Evolutionary conservation across 805 yeast species (phyloP), one percentile per base, ranked within the genome.

Genomic region (Brettanomyces nanus): DNA sequence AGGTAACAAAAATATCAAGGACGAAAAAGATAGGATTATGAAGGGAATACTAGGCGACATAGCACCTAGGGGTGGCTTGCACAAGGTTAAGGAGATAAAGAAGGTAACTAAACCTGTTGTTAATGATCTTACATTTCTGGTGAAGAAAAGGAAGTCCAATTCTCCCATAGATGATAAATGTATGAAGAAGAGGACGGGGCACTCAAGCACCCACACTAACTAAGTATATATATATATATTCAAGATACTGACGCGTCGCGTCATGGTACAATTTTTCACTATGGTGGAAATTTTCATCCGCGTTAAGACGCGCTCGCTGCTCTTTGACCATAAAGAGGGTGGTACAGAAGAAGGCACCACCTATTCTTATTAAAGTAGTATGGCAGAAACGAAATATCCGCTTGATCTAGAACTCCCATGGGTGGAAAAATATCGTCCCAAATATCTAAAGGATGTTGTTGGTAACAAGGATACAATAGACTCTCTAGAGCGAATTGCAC

Each of bases 341-440:
- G n/a, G n/a, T n/a, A n/a, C n/a, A n/a, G n/a, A n/a, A n/a, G n/a
- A n/a, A n/a, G n/a, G n/a, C n/a, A n/a, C n/a, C n/a, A n/a, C n/a
- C n/a, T n/a, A n/a, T n/a, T n/a, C n/a, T n/a, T n/a, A n/a, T n/a
- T n/a, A n/a, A n/a, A n/a, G n/a, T n/a, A n/a, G n/a, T n/a, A 33
- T 33, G 36, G 19, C 29, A 11, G 29, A 23, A 10, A 11, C 22
- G 38, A 44, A 40, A 14, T 56, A 54, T 40, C 61, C 61, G 6
- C 35, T 58, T 17, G 56, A 56, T 27, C 36, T 59, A 26, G 62
- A 59, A 37, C 45, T 59, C 4, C 65, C 65, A 21, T 43, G 62
- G 94, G 97, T 92, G n/a, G 98, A 92, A 53, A 92, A 92, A 55
- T 92, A 92, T 56, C 76, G 98, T 43, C 98, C 98, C 0, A 66